A percentile compares a stretch with the other conserved stretches of the same genome.
These are phyloP conservation scores for Candida odintsovae DNA, from an alignment of 805 yeast species.

Conservation along the genomic window DNA sequence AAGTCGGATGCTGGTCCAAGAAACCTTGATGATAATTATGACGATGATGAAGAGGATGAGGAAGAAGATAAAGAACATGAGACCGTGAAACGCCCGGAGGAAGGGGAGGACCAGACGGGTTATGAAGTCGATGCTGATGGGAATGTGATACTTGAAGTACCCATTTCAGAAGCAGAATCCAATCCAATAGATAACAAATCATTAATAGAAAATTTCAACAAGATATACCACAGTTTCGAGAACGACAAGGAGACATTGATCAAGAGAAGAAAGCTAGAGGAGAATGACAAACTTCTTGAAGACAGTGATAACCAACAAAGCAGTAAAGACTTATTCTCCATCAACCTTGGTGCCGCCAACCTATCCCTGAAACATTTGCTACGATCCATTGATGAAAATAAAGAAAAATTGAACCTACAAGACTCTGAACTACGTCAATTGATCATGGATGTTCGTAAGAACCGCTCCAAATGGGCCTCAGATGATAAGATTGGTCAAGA, in stretches of 20 bases:
- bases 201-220: conserved; percentile 57
- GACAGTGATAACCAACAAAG: conserved; percentile 7
- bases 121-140: conserved; percentile 18
- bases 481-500: conserved; percentile 96
- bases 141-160: conserved; percentile 25
- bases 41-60: conserved; percentile 19
- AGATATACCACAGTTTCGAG: conserved; percentile 71
- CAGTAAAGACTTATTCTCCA: conserved; percentile 28
- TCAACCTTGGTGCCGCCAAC: conserved; percentile 66
- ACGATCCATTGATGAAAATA: conserved; percentile 67
- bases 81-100: not conserved
- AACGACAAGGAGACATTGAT: conserved; percentile 68
- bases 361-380: conserved; percentile 75
- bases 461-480: conserved; percentile 96
- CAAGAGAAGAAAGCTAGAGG: conserved; percentile 72
- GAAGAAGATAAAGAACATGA: conserved; percentile 19
- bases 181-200: conserved; percentile 27
- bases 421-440: conserved; percentile 81
- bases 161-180: conserved; percentile 30
- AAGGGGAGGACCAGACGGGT: not conserved
- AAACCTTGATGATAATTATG: conserved; percentile 33
- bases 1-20: conserved; percentile 14
- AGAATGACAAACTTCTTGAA: conserved; percentile 64
- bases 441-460: conserved; percentile 88
- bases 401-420: conserved; percentile 68